Base-by-base conservation (phyloP, 495 filamentous ascomycete species). In the Hyaloscypha bicolor region DNA sequence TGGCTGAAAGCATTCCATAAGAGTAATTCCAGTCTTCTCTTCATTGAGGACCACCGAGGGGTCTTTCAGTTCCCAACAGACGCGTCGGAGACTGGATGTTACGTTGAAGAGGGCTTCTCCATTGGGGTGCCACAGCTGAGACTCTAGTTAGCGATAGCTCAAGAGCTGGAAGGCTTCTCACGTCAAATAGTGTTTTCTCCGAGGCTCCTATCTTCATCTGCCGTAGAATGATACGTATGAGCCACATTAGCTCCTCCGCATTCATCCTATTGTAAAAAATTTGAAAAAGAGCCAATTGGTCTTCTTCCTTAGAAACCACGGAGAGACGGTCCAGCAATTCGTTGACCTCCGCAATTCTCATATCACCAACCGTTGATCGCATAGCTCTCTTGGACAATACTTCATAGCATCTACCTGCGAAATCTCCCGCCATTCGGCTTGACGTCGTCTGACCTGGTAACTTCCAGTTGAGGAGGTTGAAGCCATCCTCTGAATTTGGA, bases 201-300 rank as follows among this genome's bases (percentile, higher is more conserved):
- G 93, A 93, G 12, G 96, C 96, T 4, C 96, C 95, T n/a, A 99
- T 87, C 77, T 94, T 97, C 95, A 97, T 97, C 75, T 97, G 92
- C 61, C 92, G 92, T 39, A 99, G 82, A 52, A 98, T 93, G 63
- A 99, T 97, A 6, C 95, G 89, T 64, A 98, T 90, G 61, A 97
- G 79, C 95, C 95, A 99, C 83, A 90, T 90, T 42, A 99, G 76
- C 78, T 99, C 95, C 64, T 95, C 90, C 0, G 96, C 87, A 73
- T 95, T 96, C 94, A 97, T 98, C 8, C 86, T 83, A 53, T 88
- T 85, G 76, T 98, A 99, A 75, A 98, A 95, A 52, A 88, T 82
- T 64, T 87, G 80, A 68, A 97, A 85, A 51, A 99, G 92, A 1
- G 86, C 88, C 56, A 90, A 69, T 76, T 97, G 94, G 63, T 92